Percentiles rank a stretch among this genome's conserved stretches.
These are phyloP conservation scores for Favolaschia claudopus DNA, from an alignment of 768 basidiomycete genomes.

Conservation along the genomic window DNA sequence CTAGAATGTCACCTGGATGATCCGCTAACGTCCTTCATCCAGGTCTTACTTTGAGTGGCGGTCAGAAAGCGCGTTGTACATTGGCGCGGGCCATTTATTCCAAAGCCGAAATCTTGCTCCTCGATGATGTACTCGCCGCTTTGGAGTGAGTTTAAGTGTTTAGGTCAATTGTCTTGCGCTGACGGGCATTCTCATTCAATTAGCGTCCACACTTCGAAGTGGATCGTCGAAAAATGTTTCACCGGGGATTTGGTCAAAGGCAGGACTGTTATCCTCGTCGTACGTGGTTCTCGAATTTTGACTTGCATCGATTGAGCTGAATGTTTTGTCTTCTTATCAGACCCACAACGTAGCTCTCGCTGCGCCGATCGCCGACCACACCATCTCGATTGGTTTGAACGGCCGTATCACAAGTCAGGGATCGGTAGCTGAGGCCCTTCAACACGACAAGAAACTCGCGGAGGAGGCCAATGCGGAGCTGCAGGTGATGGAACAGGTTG, in stretches of 20 bases:
- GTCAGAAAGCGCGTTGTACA: slow-evolving; percentile 55
- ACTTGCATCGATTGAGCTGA: neutral
- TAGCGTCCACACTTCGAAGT: slow-evolving; percentile 56
- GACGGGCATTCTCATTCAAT: slow-evolving; percentile 1
- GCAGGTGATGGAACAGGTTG: slow-evolving; percentile 31
- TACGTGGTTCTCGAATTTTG: neutral
- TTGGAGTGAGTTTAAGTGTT: slow-evolving; percentile 37
- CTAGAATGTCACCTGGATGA: neutral
- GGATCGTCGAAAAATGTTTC: slow-evolving; percentile 60
- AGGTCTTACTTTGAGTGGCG: slow-evolving; percentile 51
- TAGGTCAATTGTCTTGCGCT: slow-evolving; percentile 48
- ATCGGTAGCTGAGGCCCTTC: slow-evolving; percentile 48
- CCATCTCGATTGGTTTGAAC: slow-evolving; percentile 52
- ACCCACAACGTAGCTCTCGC: slow-evolving; percentile 58
- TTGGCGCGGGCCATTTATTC: slow-evolving; percentile 56
- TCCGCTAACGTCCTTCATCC: neutral
- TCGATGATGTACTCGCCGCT: slow-evolving; percentile 58
- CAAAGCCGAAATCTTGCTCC: slow-evolving; percentile 48
- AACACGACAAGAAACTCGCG: slow-evolving; percentile 44
- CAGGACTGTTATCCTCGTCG: slow-evolving; percentile 53
- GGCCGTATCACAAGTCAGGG: slow-evolving; percentile 55
- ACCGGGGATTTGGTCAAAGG: slow-evolving; percentile 47
- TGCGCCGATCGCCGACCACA: slow-evolving; percentile 51
- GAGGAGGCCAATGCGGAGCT: slow-evolving; percentile 56
- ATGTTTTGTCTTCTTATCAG: neutral